Evolutionary conservation across 116 monocot species (phyloP), one percentile per base, ranked within the genome.

Genomic region (Dioscorea cayenensis): DNA sequence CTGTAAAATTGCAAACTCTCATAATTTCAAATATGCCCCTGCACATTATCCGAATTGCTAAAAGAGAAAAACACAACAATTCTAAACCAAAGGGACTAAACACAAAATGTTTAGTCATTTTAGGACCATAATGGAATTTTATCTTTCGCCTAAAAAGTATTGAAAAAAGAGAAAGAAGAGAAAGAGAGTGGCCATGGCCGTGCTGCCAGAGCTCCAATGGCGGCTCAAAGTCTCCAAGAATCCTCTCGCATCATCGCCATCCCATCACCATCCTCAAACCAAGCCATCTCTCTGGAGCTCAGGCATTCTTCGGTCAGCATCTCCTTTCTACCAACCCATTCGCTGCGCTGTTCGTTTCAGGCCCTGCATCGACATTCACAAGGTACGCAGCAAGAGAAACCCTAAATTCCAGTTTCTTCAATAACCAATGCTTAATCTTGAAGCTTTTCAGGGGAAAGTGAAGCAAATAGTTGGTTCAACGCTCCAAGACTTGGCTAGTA

Each of bases 381-480:
- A 75, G 75, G 78, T 83, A 43, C 23, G 62, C 21, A 9, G 7
- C 23, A 20, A 23, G 6, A 62, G 62, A 21, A 62, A 20, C 62
- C 25, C 20, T 11, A 8, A 11, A 23, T 1, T 27, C 23, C 21
- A 62, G 0, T 23, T 10, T 62, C 20, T 23, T 2, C 11, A 37
- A 28, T 18, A 0, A 2, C 14, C 4, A 28, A 25, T 43, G 10
- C 23, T 68, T 49, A 17, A 49, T 66, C 6, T 65, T 65, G 48
- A 21, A 9, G 49, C 20, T 66, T 72, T 79, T 28, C 64, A 96
- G 96, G 96, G 96, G 9, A 96, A 92, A 85, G 96, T 96, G 69
- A 92, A 96, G 65, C 92, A 96, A 83, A 96, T 96, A 61, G 90
- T 96, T 27, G 96, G 96, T 7, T 90, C 96, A 19, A 96, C 88